Percentiles rank a stretch among this genome's conserved stretches.
Evolutionary conservation across 805 yeast genomes (phyloP).

Genomic region (Starmerella scarabaei): DNA sequence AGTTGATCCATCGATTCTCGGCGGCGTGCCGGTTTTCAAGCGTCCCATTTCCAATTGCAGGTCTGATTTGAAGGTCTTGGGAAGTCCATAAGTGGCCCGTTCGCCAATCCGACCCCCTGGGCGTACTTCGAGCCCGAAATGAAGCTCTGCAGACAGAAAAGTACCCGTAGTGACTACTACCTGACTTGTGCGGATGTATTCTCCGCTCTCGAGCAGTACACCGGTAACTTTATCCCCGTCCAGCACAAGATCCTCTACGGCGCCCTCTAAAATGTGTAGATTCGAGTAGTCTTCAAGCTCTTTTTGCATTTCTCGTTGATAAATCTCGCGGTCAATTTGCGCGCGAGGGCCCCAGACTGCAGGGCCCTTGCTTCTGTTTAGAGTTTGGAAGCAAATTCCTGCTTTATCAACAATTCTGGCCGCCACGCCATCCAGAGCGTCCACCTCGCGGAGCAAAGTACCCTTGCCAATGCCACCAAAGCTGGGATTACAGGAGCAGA

Average conservation of each 20-base stretch:
- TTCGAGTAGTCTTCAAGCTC: conserved; percentile 44
- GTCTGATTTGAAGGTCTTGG: conserved; percentile 50
- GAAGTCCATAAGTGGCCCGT: conserved; percentile 76
- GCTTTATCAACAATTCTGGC: conserved; percentile 79
- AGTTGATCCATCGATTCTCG: conserved; percentile 59
- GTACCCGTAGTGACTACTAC: conserved; percentile 95
- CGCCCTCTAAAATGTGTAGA: conserved; percentile 51
- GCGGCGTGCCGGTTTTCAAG: conserved; percentile 95
- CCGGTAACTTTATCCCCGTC: conserved; percentile 44
- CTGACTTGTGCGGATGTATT: conserved; percentile 42
- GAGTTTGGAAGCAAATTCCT: conserved; percentile 79
- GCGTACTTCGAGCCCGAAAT: conserved; percentile 62
- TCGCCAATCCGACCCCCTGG: conserved; percentile 96
- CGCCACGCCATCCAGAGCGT: conserved; percentile 90
- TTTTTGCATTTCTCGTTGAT: conserved; percentile 65
- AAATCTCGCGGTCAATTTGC: conserved; percentile 79
- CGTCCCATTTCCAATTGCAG: conserved; percentile 80
- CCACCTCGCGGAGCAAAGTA: conserved; percentile 79
- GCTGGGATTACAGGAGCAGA: conserved; percentile 93
- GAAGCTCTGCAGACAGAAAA: conserved; percentile 86
- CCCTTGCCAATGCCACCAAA: conserved; percentile 99
- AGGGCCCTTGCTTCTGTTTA: conserved; percentile 79
- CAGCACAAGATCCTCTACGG: conserved; percentile 73
- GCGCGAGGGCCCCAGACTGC: conserved; percentile 99
- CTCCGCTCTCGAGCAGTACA: conserved; percentile 57